A percentile compares a stretch with the other conserved stretches of the same genome.
Conservation (phyloP, 345 rosid genomes). For the Populus nigra region DNA sequence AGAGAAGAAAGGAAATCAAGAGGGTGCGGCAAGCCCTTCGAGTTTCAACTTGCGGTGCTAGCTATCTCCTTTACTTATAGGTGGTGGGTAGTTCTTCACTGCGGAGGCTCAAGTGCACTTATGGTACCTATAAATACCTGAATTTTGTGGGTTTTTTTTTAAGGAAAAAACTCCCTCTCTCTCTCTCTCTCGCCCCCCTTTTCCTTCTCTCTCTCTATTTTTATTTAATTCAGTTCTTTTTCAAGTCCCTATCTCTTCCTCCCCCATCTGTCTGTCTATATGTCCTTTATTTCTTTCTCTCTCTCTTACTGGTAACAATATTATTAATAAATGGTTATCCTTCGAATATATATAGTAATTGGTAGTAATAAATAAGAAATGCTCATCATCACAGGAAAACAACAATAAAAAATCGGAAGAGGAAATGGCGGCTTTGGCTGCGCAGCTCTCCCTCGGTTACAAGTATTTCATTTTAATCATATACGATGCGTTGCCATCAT, state of each 20-base stretch:
- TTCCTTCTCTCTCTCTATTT: background rate
- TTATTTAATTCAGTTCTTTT: slow-evolving; percentile 21
- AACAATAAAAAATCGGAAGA: background rate
- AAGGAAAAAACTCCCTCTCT: background rate
- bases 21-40: background rate
- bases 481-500: background rate
- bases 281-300: background rate
- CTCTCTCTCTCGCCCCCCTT: slow-evolving; percentile 17
- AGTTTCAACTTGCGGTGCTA: background rate
- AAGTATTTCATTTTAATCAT: background rate
- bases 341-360: background rate
- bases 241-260: slow-evolving; percentile 19
- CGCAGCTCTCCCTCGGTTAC: slow-evolving; percentile 26
- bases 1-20: background rate
- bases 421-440: slow-evolving; percentile 77
- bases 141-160: background rate
- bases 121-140: slow-evolving; percentile 35
- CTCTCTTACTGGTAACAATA: background rate
- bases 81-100: slow-evolving; percentile 25
- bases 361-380: background rate
- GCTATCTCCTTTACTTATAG: background rate
- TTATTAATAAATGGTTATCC: slow-evolving; percentile 2
- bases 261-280: background rate
- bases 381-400: background rate
- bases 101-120: slow-evolving; percentile 2